Conservation (phyloP, 225 moss, liverwort and hornwort genomes). For the Pseudisothecium myosuroides region DNA sequence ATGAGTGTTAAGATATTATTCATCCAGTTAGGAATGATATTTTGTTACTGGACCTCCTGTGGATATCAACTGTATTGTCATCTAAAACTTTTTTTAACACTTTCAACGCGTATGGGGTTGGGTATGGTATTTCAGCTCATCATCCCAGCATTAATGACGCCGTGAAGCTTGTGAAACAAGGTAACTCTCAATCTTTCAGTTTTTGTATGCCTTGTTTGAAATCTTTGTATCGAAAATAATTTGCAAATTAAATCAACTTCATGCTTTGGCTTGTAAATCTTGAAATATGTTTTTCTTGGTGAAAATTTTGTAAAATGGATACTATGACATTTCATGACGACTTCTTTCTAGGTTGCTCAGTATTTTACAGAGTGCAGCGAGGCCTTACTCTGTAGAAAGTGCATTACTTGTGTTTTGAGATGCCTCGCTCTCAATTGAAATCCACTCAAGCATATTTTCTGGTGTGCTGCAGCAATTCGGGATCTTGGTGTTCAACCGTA, state of each 20-base stretch:
- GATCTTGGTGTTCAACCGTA: conserved; percentile 67
- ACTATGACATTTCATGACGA: not conserved
- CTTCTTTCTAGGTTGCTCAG: not conserved
- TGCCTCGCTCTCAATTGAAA: not conserved
- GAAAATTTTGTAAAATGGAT: not conserved
- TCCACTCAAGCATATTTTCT: not conserved
- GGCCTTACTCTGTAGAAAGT: not conserved
- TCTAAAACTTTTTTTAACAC: not conserved
- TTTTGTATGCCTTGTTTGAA: not conserved
- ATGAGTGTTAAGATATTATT: not conserved
- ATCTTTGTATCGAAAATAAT: not conserved
- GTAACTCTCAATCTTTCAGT: conserved; percentile 1
- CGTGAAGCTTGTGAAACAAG: conserved; percentile 79
- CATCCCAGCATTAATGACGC: conserved; percentile 92
- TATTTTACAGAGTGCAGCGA: not conserved
- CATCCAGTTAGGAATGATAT: not conserved
- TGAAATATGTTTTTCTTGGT: not conserved
- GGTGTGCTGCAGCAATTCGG: conserved; percentile 52
- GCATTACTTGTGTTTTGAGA: not conserved
- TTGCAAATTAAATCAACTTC: not conserved
- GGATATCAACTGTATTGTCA: not conserved
- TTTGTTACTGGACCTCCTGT: not conserved
- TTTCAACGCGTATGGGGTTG: not conserved
- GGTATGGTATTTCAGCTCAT: conserved; percentile 50
- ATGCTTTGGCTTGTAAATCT: not conserved